Percentiles rank a stretch among this genome's conserved stretches.
phyloP scores from a whole-genome alignment of 2,329 filamentous ascomycete genomes.

The Parastagonospora nodorum region DNA sequence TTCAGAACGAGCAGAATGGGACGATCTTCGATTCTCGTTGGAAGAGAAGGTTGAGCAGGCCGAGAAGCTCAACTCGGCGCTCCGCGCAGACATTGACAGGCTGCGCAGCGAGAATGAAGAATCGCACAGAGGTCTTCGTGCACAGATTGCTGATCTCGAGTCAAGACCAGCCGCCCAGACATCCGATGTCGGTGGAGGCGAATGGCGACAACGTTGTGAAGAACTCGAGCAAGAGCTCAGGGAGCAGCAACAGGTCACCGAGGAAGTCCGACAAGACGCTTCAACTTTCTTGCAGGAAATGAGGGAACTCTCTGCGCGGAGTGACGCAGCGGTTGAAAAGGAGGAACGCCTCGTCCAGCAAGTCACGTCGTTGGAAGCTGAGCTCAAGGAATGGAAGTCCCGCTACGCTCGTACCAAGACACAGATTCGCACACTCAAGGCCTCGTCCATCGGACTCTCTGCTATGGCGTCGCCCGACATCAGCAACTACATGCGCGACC shows the following conservation, averaged over 20 bases:
- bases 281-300: conserved; percentile 86
- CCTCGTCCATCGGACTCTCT: conserved; percentile 76
- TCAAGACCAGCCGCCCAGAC: conserved; percentile 28
- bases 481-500: conserved; percentile 68
- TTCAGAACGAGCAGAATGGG: conserved; percentile 73
- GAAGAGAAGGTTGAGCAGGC: conserved; percentile 77
- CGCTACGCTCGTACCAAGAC: conserved; percentile 88
- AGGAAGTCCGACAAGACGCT: conserved; percentile 84
- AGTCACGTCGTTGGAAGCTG: conserved; percentile 76
- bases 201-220: conserved; percentile 47
- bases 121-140: conserved; percentile 66
- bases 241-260: conserved; percentile 80
- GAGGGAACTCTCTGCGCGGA: conserved; percentile 81
- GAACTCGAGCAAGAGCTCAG: conserved; percentile 65
- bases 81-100: conserved; percentile 79
- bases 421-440: conserved; percentile 79
- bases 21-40: conserved; percentile 67
- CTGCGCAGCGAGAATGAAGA: conserved; percentile 70
- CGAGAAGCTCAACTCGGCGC: conserved; percentile 75
- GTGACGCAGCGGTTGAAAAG: conserved; percentile 76
- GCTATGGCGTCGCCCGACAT: conserved; percentile 65
- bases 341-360: conserved; percentile 79
- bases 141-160: conserved; percentile 63
- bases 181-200: conserved; percentile 26
- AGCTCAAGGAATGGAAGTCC: conserved; percentile 87